Conservation (phyloP, 2,329 filamentous ascomycete species). For the Penicillium thymicola region DNA sequence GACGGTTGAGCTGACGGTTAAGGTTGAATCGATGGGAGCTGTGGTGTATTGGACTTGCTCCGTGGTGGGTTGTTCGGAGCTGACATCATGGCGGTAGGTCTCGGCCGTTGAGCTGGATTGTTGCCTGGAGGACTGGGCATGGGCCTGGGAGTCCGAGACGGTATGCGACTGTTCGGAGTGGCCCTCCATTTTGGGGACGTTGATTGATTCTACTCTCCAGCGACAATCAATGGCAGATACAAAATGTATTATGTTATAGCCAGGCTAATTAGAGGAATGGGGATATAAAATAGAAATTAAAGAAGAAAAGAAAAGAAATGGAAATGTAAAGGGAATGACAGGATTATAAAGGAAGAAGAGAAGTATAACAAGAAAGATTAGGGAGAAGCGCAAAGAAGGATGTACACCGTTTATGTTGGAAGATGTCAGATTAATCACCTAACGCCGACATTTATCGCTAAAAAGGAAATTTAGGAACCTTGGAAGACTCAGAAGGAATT, state of each 20-base stretch:
- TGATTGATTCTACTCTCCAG: conserved; percentile 5
- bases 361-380: not conserved
- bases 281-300: not conserved
- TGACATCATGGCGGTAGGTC: not conserved
- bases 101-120: not conserved
- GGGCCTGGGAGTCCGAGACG: conserved; percentile 11
- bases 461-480: not conserved
- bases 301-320: not conserved
- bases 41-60: conserved; percentile 4
- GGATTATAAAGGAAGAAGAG: not conserved
- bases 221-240: conserved; percentile 10
- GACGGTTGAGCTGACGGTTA: conserved; percentile 15
- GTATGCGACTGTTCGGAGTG: conserved; percentile 11
- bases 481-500: not conserved
- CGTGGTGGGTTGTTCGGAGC: not conserved
- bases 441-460: conserved; percentile 4
- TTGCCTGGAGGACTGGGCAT: not conserved
- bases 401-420: not conserved
- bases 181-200: conserved; percentile 19
- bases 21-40: conserved; percentile 8
- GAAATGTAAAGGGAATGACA: not conserved
- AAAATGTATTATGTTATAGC: conserved; percentile 12
- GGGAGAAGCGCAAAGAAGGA: not conserved
- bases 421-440: not conserved
- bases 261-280: not conserved